Evolutionary conservation across 331 rosid genomes (phyloP).

Genomic region (Prunus yedoensis): DNA sequence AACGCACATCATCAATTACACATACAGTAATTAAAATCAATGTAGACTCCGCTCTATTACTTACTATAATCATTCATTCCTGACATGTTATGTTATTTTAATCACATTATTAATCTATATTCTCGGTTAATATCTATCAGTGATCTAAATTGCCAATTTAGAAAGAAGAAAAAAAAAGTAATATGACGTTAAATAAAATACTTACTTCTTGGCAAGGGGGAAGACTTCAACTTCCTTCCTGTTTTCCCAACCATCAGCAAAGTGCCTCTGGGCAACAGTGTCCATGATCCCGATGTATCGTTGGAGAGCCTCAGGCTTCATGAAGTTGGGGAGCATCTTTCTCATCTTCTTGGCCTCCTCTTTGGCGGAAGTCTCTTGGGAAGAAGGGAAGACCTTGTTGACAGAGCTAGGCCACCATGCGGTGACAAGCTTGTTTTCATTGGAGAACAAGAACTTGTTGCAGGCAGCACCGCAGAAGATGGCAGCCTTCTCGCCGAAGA

Average conservation of each 20-base stretch:
- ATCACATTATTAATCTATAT: not conserved
- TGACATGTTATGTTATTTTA: not conserved
- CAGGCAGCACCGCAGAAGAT: slow-evolving; percentile 64
- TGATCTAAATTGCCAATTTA: too few species aligned
- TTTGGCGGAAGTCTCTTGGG: slow-evolving; percentile 40
- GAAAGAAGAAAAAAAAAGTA: too few species aligned
- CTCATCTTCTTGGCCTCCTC: slow-evolving; percentile 74
- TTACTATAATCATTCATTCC: too few species aligned
- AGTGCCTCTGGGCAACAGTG: slow-evolving; percentile 53
- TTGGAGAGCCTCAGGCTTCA: slow-evolving; percentile 82
- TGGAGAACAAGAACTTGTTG: slow-evolving; percentile 85
- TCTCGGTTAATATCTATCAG: too few species aligned
- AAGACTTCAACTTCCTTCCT: slow-evolving; percentile 44
- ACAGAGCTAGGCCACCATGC: slow-evolving; percentile 91
- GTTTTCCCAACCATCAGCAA: slow-evolving; percentile 60
- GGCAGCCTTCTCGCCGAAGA: slow-evolving; percentile 56
- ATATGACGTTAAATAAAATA: too few species aligned
- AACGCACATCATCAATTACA: too few species aligned
- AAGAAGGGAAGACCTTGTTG: slow-evolving; percentile 64
- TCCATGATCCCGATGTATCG: slow-evolving; percentile 80
- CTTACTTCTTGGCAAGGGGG: slow-evolving; percentile 71
- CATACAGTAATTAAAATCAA: too few species aligned
- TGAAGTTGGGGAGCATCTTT: slow-evolving; percentile 66
- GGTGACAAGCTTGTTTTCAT: slow-evolving; percentile 70
- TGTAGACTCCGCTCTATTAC: too few species aligned